These are phyloP conservation scores for Apiotrichum montevideense DNA, from an alignment of 1,284 basidiomycete genomes.

Conservation along the genomic window DNA sequence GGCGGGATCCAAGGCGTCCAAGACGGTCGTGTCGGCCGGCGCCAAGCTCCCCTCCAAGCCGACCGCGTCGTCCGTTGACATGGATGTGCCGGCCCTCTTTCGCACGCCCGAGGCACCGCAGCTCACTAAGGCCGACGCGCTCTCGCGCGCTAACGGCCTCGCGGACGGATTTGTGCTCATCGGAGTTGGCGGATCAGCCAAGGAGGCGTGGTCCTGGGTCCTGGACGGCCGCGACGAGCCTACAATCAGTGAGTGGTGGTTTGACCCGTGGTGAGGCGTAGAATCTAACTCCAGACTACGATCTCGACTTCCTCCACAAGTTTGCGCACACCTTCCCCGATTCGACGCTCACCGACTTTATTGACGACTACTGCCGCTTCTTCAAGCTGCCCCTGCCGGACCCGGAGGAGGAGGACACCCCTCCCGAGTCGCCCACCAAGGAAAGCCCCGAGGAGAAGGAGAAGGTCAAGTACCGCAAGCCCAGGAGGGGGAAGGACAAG, in stretches of 20 bases:
- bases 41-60: conserved; percentile 2
- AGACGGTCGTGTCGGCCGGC: background rate
- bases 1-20: background rate
- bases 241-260: conserved; percentile 55
- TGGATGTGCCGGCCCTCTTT: conserved; percentile 20
- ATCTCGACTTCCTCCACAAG: conserved; percentile 57
- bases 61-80: background rate
- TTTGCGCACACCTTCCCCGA: conserved; percentile 66
- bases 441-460: conserved; percentile 30
- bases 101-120: conserved; percentile 46
- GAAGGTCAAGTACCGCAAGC: conserved; percentile 17
- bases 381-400: conserved; percentile 52
- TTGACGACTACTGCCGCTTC: conserved; percentile 64
- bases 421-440: conserved; percentile 16
- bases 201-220: conserved; percentile 50
- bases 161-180: conserved; percentile 45
- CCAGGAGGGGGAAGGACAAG: conserved; percentile 10
- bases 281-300: conserved; percentile 53
- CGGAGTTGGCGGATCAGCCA: conserved; percentile 30
- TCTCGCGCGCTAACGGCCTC: conserved; percentile 42
- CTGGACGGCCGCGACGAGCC: conserved; percentile 70
- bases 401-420: conserved; percentile 47
- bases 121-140: conserved; percentile 44
- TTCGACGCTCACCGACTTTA: conserved; percentile 55
- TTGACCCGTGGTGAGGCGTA: background rate